Evolutionary conservation across 176 grass and related monocot genomes (phyloP), one percentile per base, ranked within the genome.

Genomic region (Rhynchospora breviuscula): DNA sequence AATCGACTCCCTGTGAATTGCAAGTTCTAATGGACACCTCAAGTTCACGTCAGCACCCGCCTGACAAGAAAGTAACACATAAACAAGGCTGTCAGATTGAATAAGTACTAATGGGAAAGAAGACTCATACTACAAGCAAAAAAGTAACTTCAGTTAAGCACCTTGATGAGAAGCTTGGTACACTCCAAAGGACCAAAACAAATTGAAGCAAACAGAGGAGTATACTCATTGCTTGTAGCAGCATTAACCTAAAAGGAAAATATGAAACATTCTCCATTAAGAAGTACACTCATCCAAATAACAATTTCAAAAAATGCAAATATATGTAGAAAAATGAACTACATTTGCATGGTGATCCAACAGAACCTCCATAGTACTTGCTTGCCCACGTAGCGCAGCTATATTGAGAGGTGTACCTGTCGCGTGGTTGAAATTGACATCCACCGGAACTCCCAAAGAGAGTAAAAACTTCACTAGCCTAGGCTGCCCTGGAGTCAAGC

Each of bases 281-380:
- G 7, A 60, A 7, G 1, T 3, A 66, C 7, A 66, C 0, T 31
- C 29, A 67, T 6, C 26, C 35, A 67, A 35, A 13, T 40, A 67
- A 40, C 35, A 40, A 15, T 11, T 67, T 40, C 35, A 10, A 67
- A 67, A 15, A 40, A 40, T 40, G 35, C 1, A 40, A 40, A 40
- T 40, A 40, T 40, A 40, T 40, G 35, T 40, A 78, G 17, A 81
- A 40, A 29, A 19, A 86, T 61, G 18, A 22, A 58, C 49, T 85
- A 89, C 80, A 87, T 89, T 81, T 69, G 88, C 88, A 79, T 87
- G 67, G 63, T 89, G 80, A 14, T 89, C 68, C 80, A 86, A 89
- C 18, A 89, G 70, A 83, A 89, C 51, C 81, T 79, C 86, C 49
- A 89, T 83, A 46, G 86, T 81, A 58, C 18, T 43, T 18, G 59